These are phyloP conservation scores for Fomitopsis schrenkii DNA, from an alignment of 1,284 basidiomycete species.

Conservation along the genomic window DNA sequence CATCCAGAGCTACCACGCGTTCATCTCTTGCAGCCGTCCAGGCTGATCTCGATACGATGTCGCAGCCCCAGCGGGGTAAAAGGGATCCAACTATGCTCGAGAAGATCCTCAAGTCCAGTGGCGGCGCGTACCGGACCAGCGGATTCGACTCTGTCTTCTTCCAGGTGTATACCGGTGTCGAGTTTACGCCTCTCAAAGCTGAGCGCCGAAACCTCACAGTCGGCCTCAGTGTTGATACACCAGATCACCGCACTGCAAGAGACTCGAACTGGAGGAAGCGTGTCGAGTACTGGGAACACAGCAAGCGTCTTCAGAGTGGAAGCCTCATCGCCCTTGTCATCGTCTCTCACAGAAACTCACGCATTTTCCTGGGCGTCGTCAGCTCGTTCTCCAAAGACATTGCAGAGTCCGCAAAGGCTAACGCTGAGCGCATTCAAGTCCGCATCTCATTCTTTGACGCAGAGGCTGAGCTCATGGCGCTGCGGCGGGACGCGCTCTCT, in stretches of 20 bases:
- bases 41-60: slow-evolving; percentile 27
- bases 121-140: slow-evolving; percentile 29
- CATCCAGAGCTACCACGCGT: slow-evolving; percentile 45
- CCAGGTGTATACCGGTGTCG: slow-evolving; percentile 26
- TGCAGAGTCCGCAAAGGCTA: slow-evolving; percentile 22
- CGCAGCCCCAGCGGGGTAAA: slow-evolving; percentile 1
- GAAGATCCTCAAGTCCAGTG: slow-evolving; percentile 20
- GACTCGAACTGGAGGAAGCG: slow-evolving; percentile 19
- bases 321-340: slow-evolving; percentile 24
- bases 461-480: slow-evolving; percentile 25
- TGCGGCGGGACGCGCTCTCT: slow-evolving; percentile 17
- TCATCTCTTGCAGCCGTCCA: slow-evolving; percentile 36
- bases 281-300: slow-evolving; percentile 26
- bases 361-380: slow-evolving; percentile 19
- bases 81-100: slow-evolving; percentile 20
- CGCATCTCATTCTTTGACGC: slow-evolving; percentile 28
- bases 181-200: slow-evolving; percentile 19
- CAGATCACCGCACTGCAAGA: slow-evolving; percentile 21
- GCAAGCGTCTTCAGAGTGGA: slow-evolving; percentile 23
- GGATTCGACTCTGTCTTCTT: slow-evolving; percentile 25
- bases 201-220: slow-evolving; percentile 22
- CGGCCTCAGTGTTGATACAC: slow-evolving; percentile 21
- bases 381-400: slow-evolving; percentile 21
- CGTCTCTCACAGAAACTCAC: slow-evolving; percentile 8
- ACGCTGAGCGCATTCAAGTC: slow-evolving; percentile 18